Conservation (phyloP, 306 rosid species). For the Calophaca sinica region DNA sequence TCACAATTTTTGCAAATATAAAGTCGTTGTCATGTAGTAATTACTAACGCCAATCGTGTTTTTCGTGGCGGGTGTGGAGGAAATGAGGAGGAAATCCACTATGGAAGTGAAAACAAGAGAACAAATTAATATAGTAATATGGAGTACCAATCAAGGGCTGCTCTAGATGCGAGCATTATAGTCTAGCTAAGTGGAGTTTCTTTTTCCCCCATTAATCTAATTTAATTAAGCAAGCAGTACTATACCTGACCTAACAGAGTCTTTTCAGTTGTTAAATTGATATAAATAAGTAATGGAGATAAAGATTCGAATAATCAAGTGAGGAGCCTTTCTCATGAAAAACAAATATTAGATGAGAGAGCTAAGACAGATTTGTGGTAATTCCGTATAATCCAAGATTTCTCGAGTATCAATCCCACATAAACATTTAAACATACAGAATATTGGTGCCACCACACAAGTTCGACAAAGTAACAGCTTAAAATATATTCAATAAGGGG, state of each 20-base stretch:
- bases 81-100: neutral
- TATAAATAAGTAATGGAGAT: neutral
- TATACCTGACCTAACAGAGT: conserved; percentile 9
- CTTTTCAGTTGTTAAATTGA: neutral
- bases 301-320: conserved; percentile 21
- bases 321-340: neutral
- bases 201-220: conserved; percentile 3
- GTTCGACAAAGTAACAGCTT: neutral
- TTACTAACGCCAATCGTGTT: conserved; percentile 34
- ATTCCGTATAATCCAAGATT: conserved; percentile 29
- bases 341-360: neutral
- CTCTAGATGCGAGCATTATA: neutral
- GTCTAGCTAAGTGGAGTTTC: neutral
- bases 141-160: neutral
- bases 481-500: neutral
- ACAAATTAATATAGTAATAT: neutral
- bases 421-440: neutral
- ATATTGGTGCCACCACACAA: neutral
- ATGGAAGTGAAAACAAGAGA: neutral
- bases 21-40: neutral
- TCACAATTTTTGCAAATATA: neutral
- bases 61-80: conserved; percentile 22
- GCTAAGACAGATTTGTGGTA: neutral
- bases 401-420: neutral
- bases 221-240: neutral